These are phyloP conservation scores for Leccinellum albellum DNA, from an alignment of 768 basidiomycete species.

Conservation along the genomic window DNA sequence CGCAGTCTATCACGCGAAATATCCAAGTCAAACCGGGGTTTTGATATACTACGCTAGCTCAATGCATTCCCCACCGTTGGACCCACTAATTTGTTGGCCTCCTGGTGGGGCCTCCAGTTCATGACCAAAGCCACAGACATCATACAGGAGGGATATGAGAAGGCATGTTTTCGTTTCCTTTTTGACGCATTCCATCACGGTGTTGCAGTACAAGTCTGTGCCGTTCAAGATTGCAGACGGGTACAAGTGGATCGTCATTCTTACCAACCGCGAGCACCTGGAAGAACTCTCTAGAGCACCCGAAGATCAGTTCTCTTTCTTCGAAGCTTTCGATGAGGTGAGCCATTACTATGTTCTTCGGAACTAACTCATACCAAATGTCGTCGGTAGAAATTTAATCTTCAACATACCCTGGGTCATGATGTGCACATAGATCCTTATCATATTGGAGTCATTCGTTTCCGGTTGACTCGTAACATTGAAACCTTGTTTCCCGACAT, in stretches of 20 bases:
- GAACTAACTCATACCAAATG: neutral
- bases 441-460: constrained; percentile 28
- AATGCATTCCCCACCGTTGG: constrained; percentile 30
- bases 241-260: constrained; percentile 37
- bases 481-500: constrained; percentile 37
- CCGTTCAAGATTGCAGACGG: neutral
- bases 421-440: constrained; percentile 25
- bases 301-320: constrained; percentile 34
- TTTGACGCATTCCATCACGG: neutral
- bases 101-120: neutral
- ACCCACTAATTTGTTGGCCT: constrained; percentile 1
- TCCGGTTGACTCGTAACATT: constrained; percentile 37
- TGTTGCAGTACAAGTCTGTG: neutral
- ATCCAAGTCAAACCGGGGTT: neutral
- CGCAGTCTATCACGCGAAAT: neutral
- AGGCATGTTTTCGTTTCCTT: constrained; percentile 14
- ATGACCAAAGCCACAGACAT: constrained; percentile 14
- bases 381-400: constrained; percentile 31
- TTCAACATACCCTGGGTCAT: constrained; percentile 34
- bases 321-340: constrained; percentile 33
- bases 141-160: constrained; percentile 32
- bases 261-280: constrained; percentile 28
- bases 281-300: constrained; percentile 39
- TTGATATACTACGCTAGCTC: constrained; percentile 10
- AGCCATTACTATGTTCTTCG: neutral